Evolutionary conservation across 352 stramenopile genomes (phyloP), one percentile per base, ranked within the genome.

Genomic region (Globisporangium takayamanum): DNA sequence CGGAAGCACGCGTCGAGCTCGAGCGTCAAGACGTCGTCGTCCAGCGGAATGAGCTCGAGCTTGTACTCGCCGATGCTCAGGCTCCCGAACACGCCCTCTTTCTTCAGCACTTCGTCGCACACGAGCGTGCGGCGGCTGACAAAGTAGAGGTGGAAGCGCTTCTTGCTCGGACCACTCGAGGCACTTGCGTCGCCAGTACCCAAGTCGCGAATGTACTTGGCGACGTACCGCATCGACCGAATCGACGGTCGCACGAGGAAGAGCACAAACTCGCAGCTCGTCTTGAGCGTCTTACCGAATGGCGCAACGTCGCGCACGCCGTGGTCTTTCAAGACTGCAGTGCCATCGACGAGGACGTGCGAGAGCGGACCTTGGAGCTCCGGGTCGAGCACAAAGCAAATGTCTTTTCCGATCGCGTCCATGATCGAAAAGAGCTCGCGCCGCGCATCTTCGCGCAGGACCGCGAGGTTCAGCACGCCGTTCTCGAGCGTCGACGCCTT

Each of bases 41-140:
- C 96, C 22, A 98, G 85, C 2, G 96, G 95, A 59, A 98, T 97
- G 11, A 98, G 73, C 74, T 98, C 95, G 30, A 98, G 79, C 42
- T 87, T 89, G 73, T 96, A 95, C 57, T 97, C 89, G 46, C 83
- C 84, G 28, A 97, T 79, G 51, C 84, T 90, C 20, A 96, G 67
- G 48, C 80, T 89, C 18, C 84, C 80, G 58, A 95, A 89, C n/a
- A 95, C 87, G 20, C 72, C 75, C 52, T 92, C 87, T 50, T 97
- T 96, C 69, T 94, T 92, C 2, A 97, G 67, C 49, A 95, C 78
- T 68, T 97, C 89, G 67, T 97, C 87, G 57, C 91, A 97, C 46
- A 95, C 80, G 28, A 96, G 74, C 60, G 89, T 96, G n/a, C 84
- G 84, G 60, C 89, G 84, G 51, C 88, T 94, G 50, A 97, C 84